phyloP scores from a whole-genome alignment of 805 yeast genomes.

The Naumovozyma castellii region DNA sequence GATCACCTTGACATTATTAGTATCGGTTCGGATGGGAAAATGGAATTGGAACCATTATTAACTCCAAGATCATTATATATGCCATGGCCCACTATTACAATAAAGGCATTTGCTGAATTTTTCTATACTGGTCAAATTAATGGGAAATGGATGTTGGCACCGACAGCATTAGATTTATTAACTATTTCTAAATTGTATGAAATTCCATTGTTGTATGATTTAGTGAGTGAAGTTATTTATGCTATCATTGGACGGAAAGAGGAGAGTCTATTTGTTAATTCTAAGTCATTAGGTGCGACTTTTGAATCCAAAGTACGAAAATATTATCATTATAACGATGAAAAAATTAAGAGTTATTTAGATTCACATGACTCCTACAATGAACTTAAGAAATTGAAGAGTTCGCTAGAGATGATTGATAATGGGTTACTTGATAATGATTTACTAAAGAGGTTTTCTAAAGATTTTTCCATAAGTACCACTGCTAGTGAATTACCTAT shows the following conservation, averaged over 20 bases:
- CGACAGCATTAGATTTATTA: constrained; percentile 57
- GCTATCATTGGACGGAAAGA: constrained; percentile 65
- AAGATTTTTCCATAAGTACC: constrained; percentile 22
- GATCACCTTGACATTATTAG: constrained; percentile 5
- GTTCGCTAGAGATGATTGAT: constrained; percentile 49
- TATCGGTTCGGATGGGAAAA: constrained; percentile 8
- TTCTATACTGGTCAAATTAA: constrained; percentile 75
- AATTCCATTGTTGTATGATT: constrained; percentile 59
- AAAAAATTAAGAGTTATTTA: constrained; percentile 15
- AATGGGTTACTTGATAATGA: constrained; percentile 55
- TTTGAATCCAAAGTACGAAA: constrained; percentile 17
- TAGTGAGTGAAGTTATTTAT: constrained; percentile 58
- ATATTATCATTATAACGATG: constrained; percentile 18
- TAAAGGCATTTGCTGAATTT: constrained; percentile 61
- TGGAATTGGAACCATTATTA: constrained; percentile 46
- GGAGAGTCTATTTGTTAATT: constrained; percentile 24
- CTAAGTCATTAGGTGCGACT: constrained; percentile 8
- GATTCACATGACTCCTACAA: constrained; percentile 22
- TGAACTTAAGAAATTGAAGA: constrained; percentile 43
- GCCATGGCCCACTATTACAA: constrained; percentile 54
- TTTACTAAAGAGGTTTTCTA: constrained; percentile 40
- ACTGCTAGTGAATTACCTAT: constrained; percentile 15
- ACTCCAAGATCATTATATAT: constrained; percentile 61
- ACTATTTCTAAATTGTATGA: constrained; percentile 56
- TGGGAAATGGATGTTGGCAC: constrained; percentile 60